phyloP scores from a whole-genome alignment of 352 stramenopile genomes.

The Phytophthora sp. region DNA sequence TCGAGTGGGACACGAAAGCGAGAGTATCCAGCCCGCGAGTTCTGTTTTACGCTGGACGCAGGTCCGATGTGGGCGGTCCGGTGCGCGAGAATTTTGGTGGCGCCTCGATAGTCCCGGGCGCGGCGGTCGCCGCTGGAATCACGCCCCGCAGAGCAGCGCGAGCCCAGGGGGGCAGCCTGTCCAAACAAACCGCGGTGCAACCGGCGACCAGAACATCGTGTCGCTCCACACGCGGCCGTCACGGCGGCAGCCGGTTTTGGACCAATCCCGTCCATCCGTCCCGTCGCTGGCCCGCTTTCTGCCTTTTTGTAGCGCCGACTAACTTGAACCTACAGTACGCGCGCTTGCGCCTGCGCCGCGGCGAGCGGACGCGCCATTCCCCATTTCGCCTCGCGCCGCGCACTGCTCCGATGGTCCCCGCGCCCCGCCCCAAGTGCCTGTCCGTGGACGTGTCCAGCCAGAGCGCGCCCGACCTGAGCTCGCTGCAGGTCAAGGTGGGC shows the following conservation, averaged over 20 bases:
- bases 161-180: no score
- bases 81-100: no score
- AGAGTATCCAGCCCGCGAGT: no score
- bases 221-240: no score
- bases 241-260: conserved; percentile 18
- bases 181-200: no score
- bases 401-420: conserved; percentile 22
- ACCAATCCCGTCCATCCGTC: conserved; percentile 20
- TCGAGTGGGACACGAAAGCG: no score
- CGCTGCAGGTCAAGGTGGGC: conserved; percentile 56
- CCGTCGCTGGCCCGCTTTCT: conserved; percentile 7
- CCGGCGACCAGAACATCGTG: no score
- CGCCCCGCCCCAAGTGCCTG: conserved; percentile 29
- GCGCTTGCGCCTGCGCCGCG: conserved; percentile 13
- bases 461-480: conserved; percentile 43
- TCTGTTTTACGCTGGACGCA: no score
- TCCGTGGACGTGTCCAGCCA: conserved; percentile 25
- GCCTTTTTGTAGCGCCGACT: conserved; percentile 16
- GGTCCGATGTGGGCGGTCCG: no score
- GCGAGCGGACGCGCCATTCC: conserved; percentile 29
- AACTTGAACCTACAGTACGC: conserved; percentile 25
- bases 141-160: no score
- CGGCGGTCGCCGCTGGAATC: no score
- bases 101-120: no score
- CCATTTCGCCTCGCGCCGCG: conserved; percentile 7